These are phyloP conservation scores for Saccharata proteae DNA, from an alignment of 2,329 filamentous ascomycete species.

Conservation along the genomic window DNA sequence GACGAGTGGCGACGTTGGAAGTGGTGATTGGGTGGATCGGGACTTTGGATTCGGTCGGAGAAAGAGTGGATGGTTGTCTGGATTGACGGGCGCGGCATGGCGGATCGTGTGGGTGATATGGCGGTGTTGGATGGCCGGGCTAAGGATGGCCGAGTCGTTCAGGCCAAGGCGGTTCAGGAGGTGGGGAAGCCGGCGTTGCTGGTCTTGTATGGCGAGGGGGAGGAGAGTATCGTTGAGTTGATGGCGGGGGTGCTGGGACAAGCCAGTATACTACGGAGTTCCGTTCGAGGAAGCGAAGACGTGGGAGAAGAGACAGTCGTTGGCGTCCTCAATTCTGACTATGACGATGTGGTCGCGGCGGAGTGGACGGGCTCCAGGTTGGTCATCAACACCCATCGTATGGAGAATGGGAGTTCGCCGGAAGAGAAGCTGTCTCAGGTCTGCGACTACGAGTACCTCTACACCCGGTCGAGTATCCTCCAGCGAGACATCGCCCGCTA, in stretches of 20 bases:
- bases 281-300: conserved; percentile 44
- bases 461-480: conserved; percentile 59
- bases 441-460: conserved; percentile 81
- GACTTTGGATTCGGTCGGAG: no score
- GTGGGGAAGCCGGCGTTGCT: conserved; percentile 26
- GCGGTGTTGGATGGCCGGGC: no score
- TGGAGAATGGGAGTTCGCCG: conserved; percentile 46
- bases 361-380: conserved; percentile 42
- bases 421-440: conserved; percentile 51
- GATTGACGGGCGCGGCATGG: neutral
- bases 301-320: conserved; percentile 51
- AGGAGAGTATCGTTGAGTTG: conserved; percentile 61
- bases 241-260: conserved; percentile 73
- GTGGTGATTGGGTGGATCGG: no score
- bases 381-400: conserved; percentile 64
- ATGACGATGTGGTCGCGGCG: conserved; percentile 1
- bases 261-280: conserved; percentile 47
- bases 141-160: conserved; percentile 21
- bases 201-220: conserved; percentile 56
- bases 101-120: neutral
- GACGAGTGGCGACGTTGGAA: no score
- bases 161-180: conserved; percentile 22
- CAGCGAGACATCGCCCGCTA: conserved; percentile 68
- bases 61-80: no score
- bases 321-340: conserved; percentile 27